Conservation (phyloP, 2,329 filamentous ascomycete genomes). For the Aspergillus proliferans region DNA sequence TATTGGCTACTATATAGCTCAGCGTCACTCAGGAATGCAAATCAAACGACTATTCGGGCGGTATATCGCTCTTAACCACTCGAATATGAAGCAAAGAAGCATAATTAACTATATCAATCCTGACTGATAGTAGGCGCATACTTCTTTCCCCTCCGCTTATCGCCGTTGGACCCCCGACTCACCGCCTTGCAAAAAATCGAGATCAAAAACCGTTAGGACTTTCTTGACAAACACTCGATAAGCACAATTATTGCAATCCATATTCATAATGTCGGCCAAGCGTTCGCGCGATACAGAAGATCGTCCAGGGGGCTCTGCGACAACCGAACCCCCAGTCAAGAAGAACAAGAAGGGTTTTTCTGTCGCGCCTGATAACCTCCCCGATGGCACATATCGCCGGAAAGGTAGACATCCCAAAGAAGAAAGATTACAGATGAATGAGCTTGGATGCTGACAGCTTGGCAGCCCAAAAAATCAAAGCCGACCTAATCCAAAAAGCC, state of each 20-base stretch:
- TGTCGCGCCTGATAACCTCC: slow-evolving; percentile 82
- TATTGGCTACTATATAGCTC: neutral
- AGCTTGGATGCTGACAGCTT: too few species aligned
- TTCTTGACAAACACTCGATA: neutral
- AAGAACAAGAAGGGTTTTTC: slow-evolving; percentile 70
- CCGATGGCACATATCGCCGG: slow-evolving; percentile 79
- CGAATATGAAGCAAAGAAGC: too few species aligned
- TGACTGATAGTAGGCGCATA: too few species aligned
- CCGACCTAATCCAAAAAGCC: slow-evolving; percentile 80
- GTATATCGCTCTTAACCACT: too few species aligned
- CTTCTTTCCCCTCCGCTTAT: neutral
- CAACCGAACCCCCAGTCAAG: slow-evolving; percentile 33
- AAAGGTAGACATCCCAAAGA: slow-evolving; percentile 50
- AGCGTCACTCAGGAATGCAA: neutral
- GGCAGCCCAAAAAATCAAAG: slow-evolving; percentile 69
- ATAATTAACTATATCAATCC: too few species aligned
- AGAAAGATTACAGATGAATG: too few species aligned
- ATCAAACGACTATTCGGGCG: neutral
- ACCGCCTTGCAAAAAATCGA: neutral
- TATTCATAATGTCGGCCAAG: slow-evolving; percentile 53
- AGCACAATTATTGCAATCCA: neutral
- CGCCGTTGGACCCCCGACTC: neutral
- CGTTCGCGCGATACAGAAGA: slow-evolving; percentile 46
- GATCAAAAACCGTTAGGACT: neutral
- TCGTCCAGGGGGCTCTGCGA: slow-evolving; percentile 43